Conservation (phyloP, 192 early-diverging fungal genomes). For the Coemansia sp. region DNA sequence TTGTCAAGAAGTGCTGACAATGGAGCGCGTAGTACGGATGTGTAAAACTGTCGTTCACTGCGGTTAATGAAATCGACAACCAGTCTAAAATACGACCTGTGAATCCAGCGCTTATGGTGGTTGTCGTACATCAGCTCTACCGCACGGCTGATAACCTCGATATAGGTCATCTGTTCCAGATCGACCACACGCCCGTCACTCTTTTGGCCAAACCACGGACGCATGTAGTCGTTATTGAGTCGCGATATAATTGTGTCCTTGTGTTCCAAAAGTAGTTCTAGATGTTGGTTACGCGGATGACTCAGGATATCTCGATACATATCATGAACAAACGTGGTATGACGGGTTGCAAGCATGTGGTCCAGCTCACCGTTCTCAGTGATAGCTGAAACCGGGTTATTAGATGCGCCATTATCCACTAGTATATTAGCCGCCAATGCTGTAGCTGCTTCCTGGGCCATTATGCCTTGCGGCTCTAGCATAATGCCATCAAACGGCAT, state of each 20-base stretch:
- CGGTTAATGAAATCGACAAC: slow-evolving; percentile 51
- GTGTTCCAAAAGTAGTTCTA: slow-evolving; percentile 62
- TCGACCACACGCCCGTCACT: slow-evolving; percentile 70
- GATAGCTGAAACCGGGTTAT: slow-evolving; percentile 78
- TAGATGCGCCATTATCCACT: slow-evolving; percentile 73
- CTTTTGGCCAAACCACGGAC: slow-evolving; percentile 94
- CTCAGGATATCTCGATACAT: slow-evolving; percentile 78
- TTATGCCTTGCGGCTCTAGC: slow-evolving; percentile 91
- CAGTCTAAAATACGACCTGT: slow-evolving; percentile 66
- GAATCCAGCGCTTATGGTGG: slow-evolving; percentile 81
- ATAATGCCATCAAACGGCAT: slow-evolving; percentile 97
- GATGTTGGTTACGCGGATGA: slow-evolving; percentile 80
- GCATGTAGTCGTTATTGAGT: slow-evolving; percentile 68
- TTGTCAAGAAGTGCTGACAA: background rate
- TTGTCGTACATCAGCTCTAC: slow-evolving; percentile 79
- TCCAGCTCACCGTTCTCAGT: slow-evolving; percentile 93
- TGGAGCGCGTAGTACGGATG: background rate
- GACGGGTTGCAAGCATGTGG: slow-evolving; percentile 85
- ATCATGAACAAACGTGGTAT: slow-evolving; percentile 75
- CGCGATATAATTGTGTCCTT: slow-evolving; percentile 79
- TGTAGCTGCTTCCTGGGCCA: slow-evolving; percentile 81
- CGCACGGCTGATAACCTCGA: slow-evolving; percentile 78
- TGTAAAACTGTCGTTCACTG: slow-evolving; percentile 65
- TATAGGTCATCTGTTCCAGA: slow-evolving; percentile 92
- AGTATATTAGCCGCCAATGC: slow-evolving; percentile 79